These are phyloP conservation scores for Striga asiatica DNA, from an alignment of 257 asterid species.

Conservation along the genomic window DNA sequence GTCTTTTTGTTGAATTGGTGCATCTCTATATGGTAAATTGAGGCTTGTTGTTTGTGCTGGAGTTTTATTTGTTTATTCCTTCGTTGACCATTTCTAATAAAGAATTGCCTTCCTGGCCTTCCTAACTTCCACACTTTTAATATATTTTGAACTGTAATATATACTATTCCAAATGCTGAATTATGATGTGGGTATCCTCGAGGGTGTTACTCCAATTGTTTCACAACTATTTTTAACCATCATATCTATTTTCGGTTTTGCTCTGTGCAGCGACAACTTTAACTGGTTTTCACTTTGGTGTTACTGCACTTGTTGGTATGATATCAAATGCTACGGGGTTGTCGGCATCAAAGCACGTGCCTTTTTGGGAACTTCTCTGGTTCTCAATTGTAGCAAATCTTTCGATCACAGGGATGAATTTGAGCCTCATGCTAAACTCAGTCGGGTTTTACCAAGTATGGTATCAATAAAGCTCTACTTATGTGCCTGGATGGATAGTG, in stretches of 20 bases:
- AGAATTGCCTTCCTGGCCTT: not conserved
- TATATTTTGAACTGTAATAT: not conserved
- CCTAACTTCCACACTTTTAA: not conserved
- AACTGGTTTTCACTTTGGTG: conserved; percentile 95
- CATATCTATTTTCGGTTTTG: conserved; percentile 11
- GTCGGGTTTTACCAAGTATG: conserved; percentile 97
- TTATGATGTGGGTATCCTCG: not conserved
- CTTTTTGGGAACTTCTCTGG: conserved; percentile 98
- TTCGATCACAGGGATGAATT: conserved; percentile 95
- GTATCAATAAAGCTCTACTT: conserved; percentile 9
- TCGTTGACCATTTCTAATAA: not conserved
- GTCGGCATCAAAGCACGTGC: conserved; percentile 82
- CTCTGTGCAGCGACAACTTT: conserved; percentile 71
- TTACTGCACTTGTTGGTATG: conserved; percentile 89
- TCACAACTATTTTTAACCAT: conserved; percentile 1
- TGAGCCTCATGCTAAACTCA: conserved; percentile 97
- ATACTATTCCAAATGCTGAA: not conserved
- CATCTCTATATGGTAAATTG: not conserved
- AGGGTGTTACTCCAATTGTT: not conserved
- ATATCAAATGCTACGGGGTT: conserved; percentile 84
- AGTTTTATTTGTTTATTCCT: not conserved
- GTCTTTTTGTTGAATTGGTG: not conserved
- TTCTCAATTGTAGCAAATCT: conserved; percentile 83
- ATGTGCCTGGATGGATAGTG: conserved; percentile 2
- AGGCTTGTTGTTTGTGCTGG: not conserved